Evolutionary conservation across 345 rosid genomes (phyloP).

Genomic region (Sonneratia alba): DNA sequence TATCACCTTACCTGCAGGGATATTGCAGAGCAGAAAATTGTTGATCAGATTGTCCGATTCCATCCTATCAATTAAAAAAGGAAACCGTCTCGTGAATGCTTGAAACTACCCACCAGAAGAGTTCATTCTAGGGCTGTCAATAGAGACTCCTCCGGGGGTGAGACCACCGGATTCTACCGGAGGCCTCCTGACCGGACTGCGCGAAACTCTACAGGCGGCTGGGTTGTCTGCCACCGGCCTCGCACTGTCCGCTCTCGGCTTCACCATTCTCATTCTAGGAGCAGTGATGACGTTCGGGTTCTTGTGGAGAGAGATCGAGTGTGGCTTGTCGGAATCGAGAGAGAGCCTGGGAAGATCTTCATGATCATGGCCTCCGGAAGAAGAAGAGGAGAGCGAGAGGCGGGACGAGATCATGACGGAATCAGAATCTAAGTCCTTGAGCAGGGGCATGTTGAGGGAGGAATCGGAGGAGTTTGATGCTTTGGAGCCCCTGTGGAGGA

Average conservation of each 20-base stretch:
- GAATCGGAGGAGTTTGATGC: slow-evolving; percentile 30
- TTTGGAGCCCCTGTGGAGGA: slow-evolving; percentile 60
- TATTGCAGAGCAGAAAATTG: not conserved
- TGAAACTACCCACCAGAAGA: slow-evolving; percentile 49
- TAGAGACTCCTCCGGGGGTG: slow-evolving; percentile 54
- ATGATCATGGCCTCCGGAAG: slow-evolving; percentile 83
- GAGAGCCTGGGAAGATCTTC: slow-evolving; percentile 79
- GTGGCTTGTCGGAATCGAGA: slow-evolving; percentile 68
- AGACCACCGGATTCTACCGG: slow-evolving; percentile 21
- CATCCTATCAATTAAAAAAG: not conserved
- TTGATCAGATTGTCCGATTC: not conserved
- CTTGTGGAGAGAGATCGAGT: slow-evolving; percentile 53
- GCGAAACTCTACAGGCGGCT: slow-evolving; percentile 26
- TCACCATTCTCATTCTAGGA: slow-evolving; percentile 57
- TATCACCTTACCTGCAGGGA: slow-evolving; percentile 57
- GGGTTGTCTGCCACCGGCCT: slow-evolving; percentile 13
- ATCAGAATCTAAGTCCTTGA: slow-evolving; percentile 46
- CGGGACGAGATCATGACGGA: slow-evolving; percentile 67
- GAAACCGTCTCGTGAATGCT: not conserved
- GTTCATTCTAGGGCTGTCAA: slow-evolving; percentile 91
- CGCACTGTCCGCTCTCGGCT: slow-evolving; percentile 30
- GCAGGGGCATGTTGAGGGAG: slow-evolving; percentile 49
- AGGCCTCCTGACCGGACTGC: slow-evolving; percentile 51
- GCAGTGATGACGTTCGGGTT: slow-evolving; percentile 37
- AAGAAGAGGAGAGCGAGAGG: slow-evolving; percentile 63